Evolutionary conservation across 495 filamentous ascomycete species (phyloP), one percentile per base, ranked within the genome.

Genomic region (Hypoxylon lenormandii): DNA sequence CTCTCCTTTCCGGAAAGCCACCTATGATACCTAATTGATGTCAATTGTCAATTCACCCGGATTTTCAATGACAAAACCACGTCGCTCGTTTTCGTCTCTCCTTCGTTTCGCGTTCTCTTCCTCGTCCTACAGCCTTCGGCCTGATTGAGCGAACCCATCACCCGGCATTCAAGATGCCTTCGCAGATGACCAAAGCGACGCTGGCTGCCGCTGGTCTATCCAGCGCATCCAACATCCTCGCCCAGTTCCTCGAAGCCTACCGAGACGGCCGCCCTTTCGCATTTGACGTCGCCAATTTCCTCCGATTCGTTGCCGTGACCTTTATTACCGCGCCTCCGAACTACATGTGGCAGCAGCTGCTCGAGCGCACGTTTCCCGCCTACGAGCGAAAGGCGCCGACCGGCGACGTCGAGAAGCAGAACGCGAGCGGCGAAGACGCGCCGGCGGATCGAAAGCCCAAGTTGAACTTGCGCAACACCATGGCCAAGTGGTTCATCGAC

Each of bases 401-500:
- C 18, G 40, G 48, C 1, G 73, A 75, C 37, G 26, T 72, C 26
- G 75, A 77, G 64, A 77, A 75, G 40, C 72, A 73, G 45, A 33
- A 11, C 26, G 40, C 42, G 45, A 30, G 28, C 33, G 61, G 57
- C 13, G 56, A 69, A 33, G 57, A 66, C 37, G 50, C 30, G 30
- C 42, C 10, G 23, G 58, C 18, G 42, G 61, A 67, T 3, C 53
- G 67, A 38, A 60, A 65, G 42, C 72, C 64, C 5, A 74, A 68
- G 59, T 50, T 77, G 5, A 75, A 74, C 63, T 53, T 55, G 61
- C 66, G 54, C 22, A 77, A 77, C 37, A 77, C 75, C 2, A 47
- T 77, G 23, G 19, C 70, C 7, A 77, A 77, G 28, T 77, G 75
- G 72, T 77, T 77, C 53, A 75, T 77, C 40, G 75, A 77, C 60